phyloP scores from a whole-genome alignment of 352 stramenopile genomes.

The Plasmopara muralis region DNA sequence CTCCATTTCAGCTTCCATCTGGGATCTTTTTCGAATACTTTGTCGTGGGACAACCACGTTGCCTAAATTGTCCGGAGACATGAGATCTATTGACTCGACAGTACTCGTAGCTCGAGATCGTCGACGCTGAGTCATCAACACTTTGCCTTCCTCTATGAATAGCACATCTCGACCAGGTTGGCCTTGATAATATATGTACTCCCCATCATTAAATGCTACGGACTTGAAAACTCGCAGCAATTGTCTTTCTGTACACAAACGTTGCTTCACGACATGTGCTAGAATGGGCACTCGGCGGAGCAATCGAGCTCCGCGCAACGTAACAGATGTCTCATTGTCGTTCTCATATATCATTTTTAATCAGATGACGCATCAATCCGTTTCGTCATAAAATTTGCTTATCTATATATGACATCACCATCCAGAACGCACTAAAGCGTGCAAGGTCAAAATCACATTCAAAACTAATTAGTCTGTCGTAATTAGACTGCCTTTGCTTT shows the following conservation, averaged over 20 bases:
- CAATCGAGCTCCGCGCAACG: slow-evolving; percentile 44
- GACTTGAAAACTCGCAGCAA: slow-evolving; percentile 32
- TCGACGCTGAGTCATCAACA: slow-evolving; percentile 57
- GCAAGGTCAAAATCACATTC: too few species aligned
- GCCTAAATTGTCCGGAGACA: slow-evolving; percentile 8
- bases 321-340: not conserved
- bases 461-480: too few species aligned
- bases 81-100: slow-evolving; percentile 7
- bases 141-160: slow-evolving; percentile 68
- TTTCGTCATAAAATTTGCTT: not conserved
- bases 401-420: slow-evolving; percentile 80
- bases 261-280: slow-evolving; percentile 33
- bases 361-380: not conserved
- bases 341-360: not conserved
- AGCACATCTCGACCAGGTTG: slow-evolving; percentile 47
- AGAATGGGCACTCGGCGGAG: slow-evolving; percentile 49
- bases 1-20: slow-evolving; percentile 44
- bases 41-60: slow-evolving; percentile 3
- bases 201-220: slow-evolving; percentile 36
- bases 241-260: slow-evolving; percentile 37
- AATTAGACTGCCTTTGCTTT: too few species aligned
- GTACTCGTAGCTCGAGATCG: slow-evolving; percentile 20
- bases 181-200: slow-evolving; percentile 65
- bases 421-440: not conserved
- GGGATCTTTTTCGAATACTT: slow-evolving; percentile 26